A percentile compares a stretch with the other conserved stretches of the same genome.
Evolutionary conservation across 2,329 filamentous ascomycete genomes (phyloP).

Genomic region (Penicillium sp.): DNA sequence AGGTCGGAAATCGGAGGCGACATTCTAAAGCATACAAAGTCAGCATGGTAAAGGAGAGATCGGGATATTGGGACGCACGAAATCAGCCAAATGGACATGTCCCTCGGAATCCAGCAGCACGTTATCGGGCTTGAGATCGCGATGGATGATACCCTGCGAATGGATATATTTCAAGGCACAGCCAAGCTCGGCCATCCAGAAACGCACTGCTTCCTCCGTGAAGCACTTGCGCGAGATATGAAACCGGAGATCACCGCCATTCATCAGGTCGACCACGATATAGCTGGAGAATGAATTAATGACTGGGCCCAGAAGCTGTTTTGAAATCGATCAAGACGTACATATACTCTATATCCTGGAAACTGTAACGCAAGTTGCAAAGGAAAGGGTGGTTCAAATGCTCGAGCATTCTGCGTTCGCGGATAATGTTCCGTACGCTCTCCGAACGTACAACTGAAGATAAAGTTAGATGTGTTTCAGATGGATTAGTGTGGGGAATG

Average conservation of each 20-base stretch:
- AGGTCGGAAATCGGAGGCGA: conserved; percentile 87
- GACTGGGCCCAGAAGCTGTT: background rate
- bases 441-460: conserved; percentile 86
- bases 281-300: conserved; percentile 55
- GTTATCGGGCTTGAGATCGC: conserved; percentile 91
- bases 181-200: conserved; percentile 93
- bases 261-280: conserved; percentile 97
- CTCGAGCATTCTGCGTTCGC: conserved; percentile 95
- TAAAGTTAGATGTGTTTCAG: conserved; percentile 3
- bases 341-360: conserved; percentile 99
- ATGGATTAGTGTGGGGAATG: background rate
- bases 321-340: conserved; percentile 48
- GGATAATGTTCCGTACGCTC: conserved; percentile 96
- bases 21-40: conserved; percentile 62
- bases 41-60: background rate
- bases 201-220: conserved; percentile 92
- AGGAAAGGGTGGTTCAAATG: conserved; percentile 97
- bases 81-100: conserved; percentile 96
- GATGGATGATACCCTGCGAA: conserved; percentile 80
- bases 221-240: conserved; percentile 98
- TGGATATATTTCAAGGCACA: conserved; percentile 89
- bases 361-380: conserved; percentile 97
- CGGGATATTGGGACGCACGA: conserved; percentile 59
- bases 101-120: conserved; percentile 83
- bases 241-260: conserved; percentile 90